A percentile compares a stretch with the other conserved stretches of the same genome.
Conservation (phyloP, 1,284 basidiomycete species). For the Schizopora paradoxa region DNA sequence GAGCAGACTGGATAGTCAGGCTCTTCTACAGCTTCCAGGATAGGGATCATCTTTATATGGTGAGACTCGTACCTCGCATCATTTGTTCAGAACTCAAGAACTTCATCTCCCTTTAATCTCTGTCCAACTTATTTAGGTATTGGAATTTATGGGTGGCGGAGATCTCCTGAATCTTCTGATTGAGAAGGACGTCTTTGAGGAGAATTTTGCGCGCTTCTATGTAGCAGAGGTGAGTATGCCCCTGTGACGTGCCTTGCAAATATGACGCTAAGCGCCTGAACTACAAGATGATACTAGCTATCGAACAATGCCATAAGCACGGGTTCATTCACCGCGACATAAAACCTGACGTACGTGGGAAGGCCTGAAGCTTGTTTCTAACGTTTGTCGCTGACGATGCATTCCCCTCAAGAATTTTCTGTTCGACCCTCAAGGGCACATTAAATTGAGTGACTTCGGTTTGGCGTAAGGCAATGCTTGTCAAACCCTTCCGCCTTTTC, state of each 20-base stretch:
- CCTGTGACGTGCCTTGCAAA: constrained; percentile 4
- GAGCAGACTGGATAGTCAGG: constrained; percentile 90
- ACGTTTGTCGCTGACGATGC: constrained; percentile 23
- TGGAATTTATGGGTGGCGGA: constrained; percentile 94
- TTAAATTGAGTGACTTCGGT: constrained; percentile 94
- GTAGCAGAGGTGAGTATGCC: constrained; percentile 69
- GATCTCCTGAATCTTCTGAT: constrained; percentile 95
- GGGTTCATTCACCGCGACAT: constrained; percentile 98
- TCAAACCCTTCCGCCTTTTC: constrained; percentile 27
- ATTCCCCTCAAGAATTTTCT: constrained; percentile 76
- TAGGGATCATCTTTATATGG: constrained; percentile 89
- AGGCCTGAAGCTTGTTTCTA: constrained; percentile 14
- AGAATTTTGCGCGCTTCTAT: constrained; percentile 93
- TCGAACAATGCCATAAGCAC: constrained; percentile 89
- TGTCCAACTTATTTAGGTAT: constrained; percentile 51
- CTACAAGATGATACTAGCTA: constrained; percentile 86
- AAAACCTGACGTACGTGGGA: constrained; percentile 75
- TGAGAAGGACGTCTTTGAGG: constrained; percentile 89
- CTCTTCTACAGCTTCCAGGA: constrained; percentile 92
- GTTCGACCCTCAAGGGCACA: constrained; percentile 89
- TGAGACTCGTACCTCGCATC: constrained; percentile 37
- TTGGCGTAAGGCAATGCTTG: constrained; percentile 55
- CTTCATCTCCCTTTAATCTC: constrained; percentile 48
- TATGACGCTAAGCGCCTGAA: constrained; percentile 3
- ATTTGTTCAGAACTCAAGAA: constrained; percentile 32